Conservation (phyloP, 192 early-diverging fungal species). For the Podila minutissima region DNA sequence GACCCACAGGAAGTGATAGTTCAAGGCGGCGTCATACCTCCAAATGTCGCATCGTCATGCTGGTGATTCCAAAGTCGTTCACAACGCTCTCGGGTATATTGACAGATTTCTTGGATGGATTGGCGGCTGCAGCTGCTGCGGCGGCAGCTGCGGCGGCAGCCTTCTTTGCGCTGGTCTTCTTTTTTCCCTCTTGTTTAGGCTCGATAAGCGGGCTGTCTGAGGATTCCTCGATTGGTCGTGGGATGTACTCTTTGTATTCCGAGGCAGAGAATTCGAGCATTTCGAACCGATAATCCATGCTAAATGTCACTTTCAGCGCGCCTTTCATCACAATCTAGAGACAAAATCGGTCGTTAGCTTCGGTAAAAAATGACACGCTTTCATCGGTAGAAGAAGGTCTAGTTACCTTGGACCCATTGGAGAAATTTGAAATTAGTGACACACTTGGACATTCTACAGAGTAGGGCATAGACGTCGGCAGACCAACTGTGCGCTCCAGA, state of each 20-base stretch:
- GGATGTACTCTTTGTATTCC: constrained; percentile 24
- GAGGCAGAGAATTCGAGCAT: constrained; percentile 21
- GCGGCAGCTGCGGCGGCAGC: neutral
- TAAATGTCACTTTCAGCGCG: constrained; percentile 25
- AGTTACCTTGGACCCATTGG: constrained; percentile 28
- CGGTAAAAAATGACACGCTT: neutral
- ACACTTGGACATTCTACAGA: constrained; percentile 22
- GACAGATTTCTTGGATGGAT: neutral
- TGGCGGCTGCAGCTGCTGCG: neutral
- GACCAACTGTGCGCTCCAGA: constrained; percentile 4
- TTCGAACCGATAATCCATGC: constrained; percentile 31
- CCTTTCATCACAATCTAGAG: constrained; percentile 29
- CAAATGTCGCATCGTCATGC: constrained; percentile 19
- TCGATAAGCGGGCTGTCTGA: constrained; percentile 7
- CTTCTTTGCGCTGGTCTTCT: constrained; percentile 22
- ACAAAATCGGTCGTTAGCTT: no score
- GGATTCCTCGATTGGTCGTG: constrained; percentile 14
- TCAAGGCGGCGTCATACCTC: constrained; percentile 10
- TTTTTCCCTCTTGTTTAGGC: constrained; percentile 31
- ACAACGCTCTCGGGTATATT: constrained; percentile 35
- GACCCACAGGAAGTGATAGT: neutral
- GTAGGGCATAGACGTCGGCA: constrained; percentile 3
- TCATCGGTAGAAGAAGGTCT: no score
- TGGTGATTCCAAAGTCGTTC: constrained; percentile 37
- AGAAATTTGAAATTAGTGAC: constrained; percentile 22